Conservation (phyloP, 805 yeast species). For the Candida succiphila region DNA sequence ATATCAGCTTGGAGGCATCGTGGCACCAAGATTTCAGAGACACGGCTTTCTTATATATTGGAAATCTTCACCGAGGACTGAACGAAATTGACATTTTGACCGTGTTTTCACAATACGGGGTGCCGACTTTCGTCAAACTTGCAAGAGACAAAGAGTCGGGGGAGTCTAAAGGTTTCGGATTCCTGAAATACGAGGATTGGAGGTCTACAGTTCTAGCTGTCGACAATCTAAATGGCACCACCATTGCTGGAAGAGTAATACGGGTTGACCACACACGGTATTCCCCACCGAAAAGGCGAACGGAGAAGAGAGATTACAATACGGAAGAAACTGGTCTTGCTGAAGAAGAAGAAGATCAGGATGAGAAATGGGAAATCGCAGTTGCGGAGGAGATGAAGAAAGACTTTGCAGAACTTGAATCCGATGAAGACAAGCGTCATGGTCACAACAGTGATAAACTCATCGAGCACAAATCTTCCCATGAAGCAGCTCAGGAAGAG, state of each 20-base stretch:
- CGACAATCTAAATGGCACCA: slow-evolving; percentile 72
- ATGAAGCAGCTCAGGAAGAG: slow-evolving; percentile 5
- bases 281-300: slow-evolving; percentile 27
- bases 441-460: slow-evolving; percentile 3
- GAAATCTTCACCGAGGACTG: slow-evolving; percentile 53
- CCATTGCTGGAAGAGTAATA: slow-evolving; percentile 37
- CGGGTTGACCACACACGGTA: slow-evolving; percentile 68
- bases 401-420: slow-evolving; percentile 36
- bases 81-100: slow-evolving; percentile 69
- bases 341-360: slow-evolving; percentile 38
- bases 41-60: slow-evolving; percentile 70
- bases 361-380: slow-evolving; percentile 21
- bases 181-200: slow-evolving; percentile 74
- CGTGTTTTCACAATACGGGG: slow-evolving; percentile 83
- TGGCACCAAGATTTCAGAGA: slow-evolving; percentile 87
- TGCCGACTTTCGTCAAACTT: slow-evolving; percentile 67
- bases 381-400: slow-evolving; percentile 31
- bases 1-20: slow-evolving; percentile 53
- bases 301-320: slow-evolving; percentile 1
- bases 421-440: slow-evolving; percentile 6
- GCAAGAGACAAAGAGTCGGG: slow-evolving; percentile 59
- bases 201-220: slow-evolving; percentile 76
- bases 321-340: too few species aligned
- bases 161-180: slow-evolving; percentile 66
- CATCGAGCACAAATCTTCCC: not conserved